Percentiles rank a stretch among this genome's conserved stretches.
These are phyloP conservation scores for Mucor indicus DNA, from an alignment of 371 early-diverging fungal genomes.

Conservation along the genomic window DNA sequence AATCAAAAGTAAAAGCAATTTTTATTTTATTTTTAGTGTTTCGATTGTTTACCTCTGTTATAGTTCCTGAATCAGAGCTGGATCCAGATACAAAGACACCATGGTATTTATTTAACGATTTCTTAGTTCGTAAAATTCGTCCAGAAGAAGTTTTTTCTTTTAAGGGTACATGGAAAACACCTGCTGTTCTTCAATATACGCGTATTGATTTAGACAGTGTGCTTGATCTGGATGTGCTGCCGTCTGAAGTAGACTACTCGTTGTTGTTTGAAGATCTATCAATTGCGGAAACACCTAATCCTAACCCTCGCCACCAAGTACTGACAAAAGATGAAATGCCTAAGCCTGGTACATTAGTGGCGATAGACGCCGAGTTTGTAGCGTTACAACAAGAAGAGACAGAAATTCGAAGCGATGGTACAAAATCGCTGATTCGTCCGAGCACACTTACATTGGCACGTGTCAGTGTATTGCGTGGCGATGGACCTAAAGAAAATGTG, in stretches of 20 bases:
- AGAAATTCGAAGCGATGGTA: slow-evolving; percentile 91
- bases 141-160: slow-evolving; percentile 68
- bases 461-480: slow-evolving; percentile 86
- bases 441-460: slow-evolving; percentile 81
- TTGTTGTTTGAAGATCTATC: slow-evolving; percentile 46
- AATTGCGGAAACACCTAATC: slow-evolving; percentile 48
- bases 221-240: slow-evolving; percentile 30
- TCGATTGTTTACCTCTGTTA: not conserved
- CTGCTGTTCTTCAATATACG: slow-evolving; percentile 72
- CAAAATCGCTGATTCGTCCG: slow-evolving; percentile 78
- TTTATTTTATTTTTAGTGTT: not conserved
- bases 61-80: slow-evolving; percentile 35
- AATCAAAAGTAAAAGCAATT: slow-evolving; percentile 50
- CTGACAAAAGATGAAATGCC: slow-evolving; percentile 62
- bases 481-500: slow-evolving; percentile 63
- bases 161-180: slow-evolving; percentile 77
- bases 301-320: slow-evolving; percentile 49
- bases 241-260: slow-evolving; percentile 42
- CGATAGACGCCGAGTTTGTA: slow-evolving; percentile 95
- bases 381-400: slow-evolving; percentile 83
- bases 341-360: slow-evolving; percentile 67
- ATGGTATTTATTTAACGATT: slow-evolving; percentile 95
- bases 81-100: slow-evolving; percentile 23
- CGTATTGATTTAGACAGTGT: slow-evolving; percentile 48
- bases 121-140: slow-evolving; percentile 76